These are phyloP conservation scores for Kodamaea fungicola DNA, from an alignment of 1,139 yeast genomes.

Conservation along the genomic window DNA sequence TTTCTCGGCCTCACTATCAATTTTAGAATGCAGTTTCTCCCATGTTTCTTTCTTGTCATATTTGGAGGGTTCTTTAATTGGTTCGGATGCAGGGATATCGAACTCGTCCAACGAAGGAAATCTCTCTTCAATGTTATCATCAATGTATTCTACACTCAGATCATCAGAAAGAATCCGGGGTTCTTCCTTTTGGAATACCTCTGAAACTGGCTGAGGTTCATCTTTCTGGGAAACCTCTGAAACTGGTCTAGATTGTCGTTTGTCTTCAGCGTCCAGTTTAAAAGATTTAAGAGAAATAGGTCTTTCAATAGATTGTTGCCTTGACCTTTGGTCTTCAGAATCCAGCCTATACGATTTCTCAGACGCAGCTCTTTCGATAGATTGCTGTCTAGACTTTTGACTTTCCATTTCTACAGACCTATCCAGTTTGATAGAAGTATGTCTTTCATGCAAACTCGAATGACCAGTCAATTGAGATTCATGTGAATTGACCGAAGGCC, in stretches of 20 bases:
- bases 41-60: conserved; percentile 38
- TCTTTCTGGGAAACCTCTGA: too few species aligned
- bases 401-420: conserved; percentile 7
- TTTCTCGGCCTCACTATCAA: conserved; percentile 30
- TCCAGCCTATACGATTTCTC: neutral
- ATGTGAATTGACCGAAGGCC: conserved; percentile 5
- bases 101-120: conserved; percentile 43
- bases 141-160: conserved; percentile 14
- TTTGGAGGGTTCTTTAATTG: conserved; percentile 11
- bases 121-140: conserved; percentile 38
- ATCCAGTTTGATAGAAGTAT: conserved; percentile 4
- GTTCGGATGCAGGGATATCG: conserved; percentile 11
- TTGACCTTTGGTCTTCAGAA: too few species aligned
- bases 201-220: too few species aligned
- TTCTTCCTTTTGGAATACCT: neutral
- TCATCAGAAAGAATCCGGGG: conserved; percentile 9
- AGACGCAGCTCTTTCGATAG: conserved; percentile 2
- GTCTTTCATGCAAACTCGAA: conserved; percentile 3
- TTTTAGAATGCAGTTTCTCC: conserved; percentile 21
- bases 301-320: too few species aligned
- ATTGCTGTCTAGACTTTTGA: conserved; percentile 4
- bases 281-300: too few species aligned
- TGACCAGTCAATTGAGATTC: conserved; percentile 5
- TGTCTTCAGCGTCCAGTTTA: too few species aligned
- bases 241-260: too few species aligned